A percentile compares a stretch with the other conserved stretches of the same genome.
phyloP scores from a whole-genome alignment of 306 rosid genomes.

The Adenanthera pavonina region DNA sequence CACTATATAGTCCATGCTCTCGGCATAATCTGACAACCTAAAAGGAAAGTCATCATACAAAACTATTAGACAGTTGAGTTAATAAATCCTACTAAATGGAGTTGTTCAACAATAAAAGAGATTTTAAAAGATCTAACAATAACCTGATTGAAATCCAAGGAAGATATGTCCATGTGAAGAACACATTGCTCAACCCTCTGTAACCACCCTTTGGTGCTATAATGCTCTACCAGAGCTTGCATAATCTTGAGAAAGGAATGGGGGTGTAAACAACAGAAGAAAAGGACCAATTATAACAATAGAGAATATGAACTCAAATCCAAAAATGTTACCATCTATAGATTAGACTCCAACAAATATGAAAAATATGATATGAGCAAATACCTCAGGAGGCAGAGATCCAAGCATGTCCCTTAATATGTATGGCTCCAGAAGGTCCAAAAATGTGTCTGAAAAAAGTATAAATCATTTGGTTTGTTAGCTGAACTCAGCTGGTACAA shows the following conservation, averaged over 20 bases:
- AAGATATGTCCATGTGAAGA: constrained; percentile 99
- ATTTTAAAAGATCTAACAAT: constrained; percentile 42
- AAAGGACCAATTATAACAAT: neutral
- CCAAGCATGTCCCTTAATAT: constrained; percentile 97
- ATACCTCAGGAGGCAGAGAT: constrained; percentile 98
- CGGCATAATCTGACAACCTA: constrained; percentile 91
- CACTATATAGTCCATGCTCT: constrained; percentile 94
- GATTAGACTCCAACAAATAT: constrained; percentile 32
- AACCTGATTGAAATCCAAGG: constrained; percentile 99
- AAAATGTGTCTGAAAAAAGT: constrained; percentile 74
- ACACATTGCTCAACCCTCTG: constrained; percentile 96
- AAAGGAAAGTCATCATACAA: constrained; percentile 29
- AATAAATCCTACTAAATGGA: constrained; percentile 24
- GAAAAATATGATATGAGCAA: constrained; percentile 37
- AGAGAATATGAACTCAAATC: constrained; percentile 20
- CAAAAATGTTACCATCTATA: constrained; percentile 31
- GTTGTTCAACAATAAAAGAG: constrained; percentile 32
- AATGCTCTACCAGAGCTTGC: constrained; percentile 98
- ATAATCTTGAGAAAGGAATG: constrained; percentile 65
- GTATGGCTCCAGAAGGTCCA: constrained; percentile 98
- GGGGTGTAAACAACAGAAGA: constrained; percentile 10
- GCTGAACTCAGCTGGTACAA: constrained; percentile 20
- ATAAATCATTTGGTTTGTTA: constrained; percentile 26
- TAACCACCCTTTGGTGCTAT: constrained; percentile 89
- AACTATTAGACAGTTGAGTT: constrained; percentile 30